Evolutionary conservation across 78 protist genomes (phyloP).

Genomic region (Dictyostelium purpureum): DNA sequence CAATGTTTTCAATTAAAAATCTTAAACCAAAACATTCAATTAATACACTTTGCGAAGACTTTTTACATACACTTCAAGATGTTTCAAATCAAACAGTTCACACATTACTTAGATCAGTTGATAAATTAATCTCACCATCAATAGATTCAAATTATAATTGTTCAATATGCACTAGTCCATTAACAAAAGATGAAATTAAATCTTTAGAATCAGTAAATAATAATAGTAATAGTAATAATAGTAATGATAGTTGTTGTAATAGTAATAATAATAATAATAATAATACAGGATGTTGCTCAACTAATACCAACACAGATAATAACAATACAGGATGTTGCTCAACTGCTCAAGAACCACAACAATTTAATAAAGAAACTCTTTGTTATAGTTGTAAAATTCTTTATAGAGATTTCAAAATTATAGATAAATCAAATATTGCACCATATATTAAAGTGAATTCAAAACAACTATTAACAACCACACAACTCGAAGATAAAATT

Average conservation of each 20-base stretch:
- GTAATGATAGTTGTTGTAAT: not conserved
- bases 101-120: conserved; percentile 67
- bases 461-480: not conserved
- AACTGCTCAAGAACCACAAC: not conserved
- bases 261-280: conserved; percentile 9
- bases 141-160: conserved; percentile 9
- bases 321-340: not conserved
- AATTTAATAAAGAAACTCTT: conserved; percentile 24
- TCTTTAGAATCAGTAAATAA: not conserved
- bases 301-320: not conserved
- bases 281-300: conserved; percentile 12
- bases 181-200: conserved; percentile 25
- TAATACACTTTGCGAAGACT: conserved; percentile 69
- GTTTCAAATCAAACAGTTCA: conserved; percentile 66
- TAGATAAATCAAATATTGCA: conserved; percentile 1
- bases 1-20: not conserved
- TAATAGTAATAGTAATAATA: not conserved
- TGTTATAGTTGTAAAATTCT: conserved; percentile 65
- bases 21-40: conserved; percentile 23
- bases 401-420: not conserved
- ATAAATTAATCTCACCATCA: conserved; percentile 43
- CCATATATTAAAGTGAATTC: conserved; percentile 38
- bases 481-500: conserved; percentile 51
- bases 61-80: conserved; percentile 51
- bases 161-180: conserved; percentile 39